Evolutionary conservation across 352 stramenopile species (phyloP), one percentile per base, ranked within the genome.

Genomic region (Phytophthora sp.): DNA sequence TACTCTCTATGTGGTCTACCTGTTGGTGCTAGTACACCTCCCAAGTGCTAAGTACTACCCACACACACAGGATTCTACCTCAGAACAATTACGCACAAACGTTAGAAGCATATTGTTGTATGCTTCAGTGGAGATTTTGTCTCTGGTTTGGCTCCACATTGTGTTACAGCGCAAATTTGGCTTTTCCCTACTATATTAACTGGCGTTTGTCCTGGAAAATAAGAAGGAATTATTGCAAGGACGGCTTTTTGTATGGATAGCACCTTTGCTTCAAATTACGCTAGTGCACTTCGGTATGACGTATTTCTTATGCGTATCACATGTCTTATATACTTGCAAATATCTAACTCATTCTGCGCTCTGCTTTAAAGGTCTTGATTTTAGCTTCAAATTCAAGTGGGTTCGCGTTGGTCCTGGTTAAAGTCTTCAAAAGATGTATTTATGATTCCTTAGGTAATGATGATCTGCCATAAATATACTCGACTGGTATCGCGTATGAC

Each of bases 171-270:
- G 42, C 0, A 52, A 43, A 30, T 65, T 76, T 15, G 54, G 38
- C 6, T 62, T 68, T 21, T 64, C 52, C 0, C 28, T 63, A 26
- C 17, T 76, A 1, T 68, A 75, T 44, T 43, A 69, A 18, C 55
- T 83, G 5, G 72, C 59, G 2, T 81, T 83, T 45, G 65, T 79
- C 13, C 56, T 83, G 5, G 64, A 83, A 43, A 74, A 12, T 2
- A 60, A 76, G 21, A 28, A 27, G 1, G 46, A 58, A 13, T 35
- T 51, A 21, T 23, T 75, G 4, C 72, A 80, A 42, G 41, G 57
- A 4, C 39, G 43, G 0, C 31, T 80, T 4, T 54, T 80, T 31
- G 32, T 72, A 17, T 76, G 63, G 64, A 52, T 75, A 23, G 42
- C 57, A 6, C 57, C 45, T 18, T 37, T 69, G 8, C 23, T 80